These are phyloP conservation scores for Nitzschia sp. DNA, from an alignment of 108 stramenopile species.

Conservation along the genomic window DNA sequence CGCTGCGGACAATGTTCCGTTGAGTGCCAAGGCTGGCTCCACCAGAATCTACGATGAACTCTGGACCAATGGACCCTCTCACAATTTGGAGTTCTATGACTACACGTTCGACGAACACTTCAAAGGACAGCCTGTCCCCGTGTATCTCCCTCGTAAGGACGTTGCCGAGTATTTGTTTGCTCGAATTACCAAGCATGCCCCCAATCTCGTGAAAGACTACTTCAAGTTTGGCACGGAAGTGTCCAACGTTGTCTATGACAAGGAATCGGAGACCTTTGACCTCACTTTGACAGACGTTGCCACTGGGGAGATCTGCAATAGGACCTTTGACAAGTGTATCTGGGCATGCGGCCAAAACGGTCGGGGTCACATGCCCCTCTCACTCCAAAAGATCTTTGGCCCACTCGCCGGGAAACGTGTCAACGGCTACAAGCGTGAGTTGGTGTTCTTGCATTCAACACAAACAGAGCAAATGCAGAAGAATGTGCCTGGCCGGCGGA, in stretches of 20 bases:
- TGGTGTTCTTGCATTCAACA: slow-evolving; percentile 43
- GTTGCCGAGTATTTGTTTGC: slow-evolving; percentile 51
- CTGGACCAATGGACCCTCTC: slow-evolving; percentile 59
- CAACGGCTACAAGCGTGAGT: background rate
- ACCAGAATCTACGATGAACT: slow-evolving; percentile 49
- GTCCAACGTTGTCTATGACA: slow-evolving; percentile 26
- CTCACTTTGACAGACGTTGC: slow-evolving; percentile 19
- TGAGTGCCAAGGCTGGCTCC: background rate
- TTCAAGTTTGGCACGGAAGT: slow-evolving; percentile 53
- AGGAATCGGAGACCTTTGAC: slow-evolving; percentile 24
- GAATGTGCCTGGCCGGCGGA: slow-evolving; percentile 37
- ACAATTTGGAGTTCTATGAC: slow-evolving; percentile 57
- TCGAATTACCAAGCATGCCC: slow-evolving; percentile 43
- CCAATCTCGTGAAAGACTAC: slow-evolving; percentile 49
- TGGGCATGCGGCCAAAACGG: slow-evolving; percentile 67
- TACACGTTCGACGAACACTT: slow-evolving; percentile 67
- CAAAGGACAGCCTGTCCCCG: slow-evolving; percentile 30
- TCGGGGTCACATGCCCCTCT: slow-evolving; percentile 32
- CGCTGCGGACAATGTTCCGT: slow-evolving; percentile 16
- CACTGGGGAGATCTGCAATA: slow-evolving; percentile 8
- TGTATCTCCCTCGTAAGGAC: slow-evolving; percentile 44
- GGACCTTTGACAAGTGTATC: slow-evolving; percentile 57
- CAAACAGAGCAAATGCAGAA: slow-evolving; percentile 23
- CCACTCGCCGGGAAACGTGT: background rate
- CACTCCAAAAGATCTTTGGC: background rate